Conservation (phyloP, 768 basidiomycete species). For the Infundibulicybe gibba region DNA sequence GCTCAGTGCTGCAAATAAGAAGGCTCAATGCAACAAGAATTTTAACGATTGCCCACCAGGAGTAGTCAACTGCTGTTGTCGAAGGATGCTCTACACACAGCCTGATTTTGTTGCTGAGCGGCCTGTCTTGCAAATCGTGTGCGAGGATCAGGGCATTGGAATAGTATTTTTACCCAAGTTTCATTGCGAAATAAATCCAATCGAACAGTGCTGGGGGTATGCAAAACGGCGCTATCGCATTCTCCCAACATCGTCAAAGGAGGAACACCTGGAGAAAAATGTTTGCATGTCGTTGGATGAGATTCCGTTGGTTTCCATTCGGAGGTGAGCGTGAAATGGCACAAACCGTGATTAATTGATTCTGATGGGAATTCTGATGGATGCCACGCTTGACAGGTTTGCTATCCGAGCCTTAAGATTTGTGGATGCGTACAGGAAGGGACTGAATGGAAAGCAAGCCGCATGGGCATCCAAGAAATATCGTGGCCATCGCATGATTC, state of each 20-base stretch:
- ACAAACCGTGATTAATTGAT: not conserved
- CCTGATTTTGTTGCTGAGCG: conserved; percentile 25
- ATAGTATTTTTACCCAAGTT: conserved; percentile 23
- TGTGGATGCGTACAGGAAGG: conserved; percentile 3
- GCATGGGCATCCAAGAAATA: conserved; percentile 9
- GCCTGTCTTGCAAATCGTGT: conserved; percentile 8
- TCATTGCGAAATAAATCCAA: conserved; percentile 27
- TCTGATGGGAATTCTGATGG: not conserved
- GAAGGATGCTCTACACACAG: conserved; percentile 23
- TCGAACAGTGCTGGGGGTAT: conserved; percentile 28
- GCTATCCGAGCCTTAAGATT: conserved; percentile 1
- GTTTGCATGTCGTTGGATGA: conserved; percentile 16
- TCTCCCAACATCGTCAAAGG: conserved; percentile 12
- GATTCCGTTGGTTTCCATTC: conserved; percentile 17
- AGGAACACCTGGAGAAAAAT: conserved; percentile 27
- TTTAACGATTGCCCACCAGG: not conserved
- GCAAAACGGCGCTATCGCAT: conserved; percentile 20
- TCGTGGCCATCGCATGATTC: not conserved
- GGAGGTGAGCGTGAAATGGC: conserved; percentile 7
- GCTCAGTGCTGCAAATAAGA: not conserved
- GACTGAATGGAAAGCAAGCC: conserved; percentile 6
- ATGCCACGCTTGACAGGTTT: not conserved
- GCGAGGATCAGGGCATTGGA: conserved; percentile 5
- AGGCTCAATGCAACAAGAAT: not conserved
- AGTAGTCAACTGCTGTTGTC: conserved; percentile 6